A percentile compares a stretch with the other conserved stretches of the same genome.
phyloP scores from a whole-genome alignment of 2,329 filamentous ascomycete species.

The Monosporascus sp. region DNA sequence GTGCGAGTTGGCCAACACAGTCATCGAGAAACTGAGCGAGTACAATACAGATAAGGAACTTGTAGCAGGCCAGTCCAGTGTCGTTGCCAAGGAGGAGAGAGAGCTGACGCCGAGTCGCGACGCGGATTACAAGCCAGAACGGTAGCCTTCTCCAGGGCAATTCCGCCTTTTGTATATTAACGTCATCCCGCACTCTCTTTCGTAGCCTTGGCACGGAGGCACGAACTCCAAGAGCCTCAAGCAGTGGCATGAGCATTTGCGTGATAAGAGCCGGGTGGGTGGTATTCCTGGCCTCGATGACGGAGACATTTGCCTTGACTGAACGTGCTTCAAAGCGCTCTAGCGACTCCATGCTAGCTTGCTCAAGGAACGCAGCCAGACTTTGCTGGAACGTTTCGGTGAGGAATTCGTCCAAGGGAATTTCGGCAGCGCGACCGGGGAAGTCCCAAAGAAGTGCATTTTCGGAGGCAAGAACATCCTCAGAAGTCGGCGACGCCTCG shows the following conservation, averaged over 20 bases:
- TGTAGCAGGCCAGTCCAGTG: conserved; percentile 47
- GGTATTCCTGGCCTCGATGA: conserved; percentile 54
- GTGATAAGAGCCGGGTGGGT: conserved; percentile 52
- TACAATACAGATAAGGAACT: conserved; percentile 47
- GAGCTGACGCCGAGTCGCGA: conserved; percentile 50
- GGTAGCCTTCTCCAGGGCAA: conserved; percentile 59
- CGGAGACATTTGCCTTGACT: conserved; percentile 42
- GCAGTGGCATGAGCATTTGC: conserved; percentile 53
- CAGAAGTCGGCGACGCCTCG: conserved; percentile 46
- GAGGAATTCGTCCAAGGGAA: conserved; percentile 33
- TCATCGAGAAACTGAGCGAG: conserved; percentile 43
- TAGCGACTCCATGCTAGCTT: conserved; percentile 48
- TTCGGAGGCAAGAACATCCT: conserved; percentile 41
- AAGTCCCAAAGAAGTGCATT: conserved; percentile 50
- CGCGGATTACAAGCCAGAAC: conserved; percentile 57
- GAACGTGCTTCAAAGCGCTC: conserved; percentile 47
- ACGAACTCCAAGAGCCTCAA: conserved; percentile 47
- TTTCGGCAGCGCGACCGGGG: conserved; percentile 42
- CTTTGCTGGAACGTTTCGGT: conserved; percentile 39
- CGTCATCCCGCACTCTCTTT: conserved; percentile 61
- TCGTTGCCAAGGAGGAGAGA: conserved; percentile 32
- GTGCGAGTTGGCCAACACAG: conserved; percentile 14
- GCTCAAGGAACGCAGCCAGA: conserved; percentile 49
- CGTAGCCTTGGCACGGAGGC: conserved; percentile 32
- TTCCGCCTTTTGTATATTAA: conserved; percentile 41